Evolutionary conservation across 176 grass and related monocot species (phyloP).

Genomic region (Rhynchospora pubera): DNA sequence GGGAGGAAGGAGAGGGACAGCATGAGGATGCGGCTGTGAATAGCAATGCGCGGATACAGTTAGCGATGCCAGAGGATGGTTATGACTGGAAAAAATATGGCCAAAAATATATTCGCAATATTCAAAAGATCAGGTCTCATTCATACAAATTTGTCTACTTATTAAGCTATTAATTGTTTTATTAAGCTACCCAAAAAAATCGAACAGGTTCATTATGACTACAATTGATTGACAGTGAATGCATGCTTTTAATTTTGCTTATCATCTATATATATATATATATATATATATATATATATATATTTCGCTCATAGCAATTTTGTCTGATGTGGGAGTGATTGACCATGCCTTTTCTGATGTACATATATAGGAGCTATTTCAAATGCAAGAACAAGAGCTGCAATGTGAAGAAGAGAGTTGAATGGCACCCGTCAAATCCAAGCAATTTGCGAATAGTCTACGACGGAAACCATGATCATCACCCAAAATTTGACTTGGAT

Average conservation of each 20-base stretch:
- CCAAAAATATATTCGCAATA: conserved; percentile 72
- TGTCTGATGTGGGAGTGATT: too few relatives aligned
- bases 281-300: too few relatives aligned
- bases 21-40: not conserved
- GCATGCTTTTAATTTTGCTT: too few relatives aligned
- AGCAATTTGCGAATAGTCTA: conserved; percentile 39
- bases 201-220: too few relatives aligned
- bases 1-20: not conserved
- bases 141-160: not conserved
- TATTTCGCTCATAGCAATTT: too few relatives aligned
- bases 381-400: conserved; percentile 56
- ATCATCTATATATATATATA: too few relatives aligned
- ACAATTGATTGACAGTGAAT: too few relatives aligned
- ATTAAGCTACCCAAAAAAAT: too few relatives aligned
- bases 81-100: conserved; percentile 92
- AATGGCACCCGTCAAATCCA: conserved; percentile 46
- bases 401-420: conserved; percentile 64
- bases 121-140: conserved; percentile 49
- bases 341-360: too few relatives aligned
- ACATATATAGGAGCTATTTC: conserved; percentile 90
- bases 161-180: not conserved
- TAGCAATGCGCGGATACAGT: conserved; percentile 17
- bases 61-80: conserved; percentile 50
- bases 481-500: not conserved
- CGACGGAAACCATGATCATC: conserved; percentile 42